These are phyloP conservation scores for Sicyos baderoa DNA, from an alignment of 306 rosid species.

Conservation along the genomic window DNA sequence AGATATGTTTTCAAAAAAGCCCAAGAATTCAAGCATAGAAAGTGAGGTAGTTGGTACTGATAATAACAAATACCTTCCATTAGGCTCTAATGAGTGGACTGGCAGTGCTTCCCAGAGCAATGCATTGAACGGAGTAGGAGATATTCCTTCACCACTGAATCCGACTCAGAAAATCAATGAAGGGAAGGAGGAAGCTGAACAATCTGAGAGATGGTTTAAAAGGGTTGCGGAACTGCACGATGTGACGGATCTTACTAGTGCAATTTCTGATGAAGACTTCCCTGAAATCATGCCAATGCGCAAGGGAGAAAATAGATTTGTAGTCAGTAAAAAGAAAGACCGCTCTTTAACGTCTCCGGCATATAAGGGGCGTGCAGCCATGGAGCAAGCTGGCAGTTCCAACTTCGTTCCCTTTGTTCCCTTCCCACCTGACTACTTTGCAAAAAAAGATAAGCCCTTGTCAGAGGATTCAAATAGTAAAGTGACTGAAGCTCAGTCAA, in stretches of 20 bases:
- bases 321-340: conserved; percentile 78
- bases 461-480: conserved; percentile 30
- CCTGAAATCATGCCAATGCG: conserved; percentile 94
- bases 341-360: conserved; percentile 79
- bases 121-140: conserved; percentile 24
- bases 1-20: conserved; percentile 43
- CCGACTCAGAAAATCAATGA: conserved; percentile 28
- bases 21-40: conserved; percentile 29
- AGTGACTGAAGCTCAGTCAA: conserved; percentile 25
- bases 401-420: conserved; percentile 87
- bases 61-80: conserved; percentile 17
- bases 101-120: conserved; percentile 19
- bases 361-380: conserved; percentile 63
- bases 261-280: conserved; percentile 70
- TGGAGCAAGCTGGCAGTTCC: conserved; percentile 56
- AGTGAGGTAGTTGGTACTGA: conserved; percentile 17
- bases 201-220: conserved; percentile 85
- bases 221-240: conserved; percentile 72
- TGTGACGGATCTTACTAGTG: conserved; percentile 50
- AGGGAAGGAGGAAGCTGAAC: conserved; percentile 60
- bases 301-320: conserved; percentile 88
- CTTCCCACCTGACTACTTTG: conserved; percentile 85
- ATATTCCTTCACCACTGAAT: conserved; percentile 21
- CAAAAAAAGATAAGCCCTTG: conserved; percentile 45
- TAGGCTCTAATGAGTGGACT: conserved; percentile 12